Evolutionary conservation across 768 basidiomycete species (phyloP), one percentile per base, ranked within the genome.

Genomic region (Suillus variegatus): DNA sequence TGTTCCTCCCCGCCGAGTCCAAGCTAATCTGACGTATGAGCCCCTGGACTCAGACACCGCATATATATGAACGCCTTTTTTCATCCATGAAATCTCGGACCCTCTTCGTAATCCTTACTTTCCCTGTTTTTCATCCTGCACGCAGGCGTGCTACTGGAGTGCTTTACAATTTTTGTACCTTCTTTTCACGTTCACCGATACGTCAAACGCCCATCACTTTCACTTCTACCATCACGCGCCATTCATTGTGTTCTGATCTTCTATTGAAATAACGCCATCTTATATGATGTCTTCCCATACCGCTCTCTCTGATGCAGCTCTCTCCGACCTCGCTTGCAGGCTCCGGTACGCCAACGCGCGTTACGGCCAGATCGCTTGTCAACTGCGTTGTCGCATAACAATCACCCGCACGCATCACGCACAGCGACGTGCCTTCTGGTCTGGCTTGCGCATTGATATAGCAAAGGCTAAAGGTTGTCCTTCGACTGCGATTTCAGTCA

Each of bases 381-480:
- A 72, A 46, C 71, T 78, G 32, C 84, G 85, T 58, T 68, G 67
- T 28, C 65, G 75, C 4, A 72, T 75, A 6, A 43, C 40, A 20
- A 28, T 60, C 41, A 73, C 57, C 10, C 80, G 77, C 18, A 83
- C 83, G 0, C 68, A 79, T 66, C 84, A 83, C 69, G 87, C 87
- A 12, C 82, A 80, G 63, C 78, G 72, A n/a, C 82, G 76, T 32
- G 87, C 87, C 5, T 68, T 65, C 14, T 65, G 65, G 16, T 79
- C 83, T n/a, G 78, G 81, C 36, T 83, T 88, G 41, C 68, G 65
- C 7, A 75, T 89, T 57, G 78, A 84, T 73, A 79, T 82, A 32
- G 67, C 71, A 18, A 76, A 72, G 32, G 85, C 86, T 1, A 72
- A 76, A 46, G 70, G 71, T 20, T 83, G 82, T 62, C 79, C 82